These are phyloP conservation scores for Phytophthora capsici DNA, from an alignment of 352 stramenopile species.

Conservation along the genomic window DNA sequence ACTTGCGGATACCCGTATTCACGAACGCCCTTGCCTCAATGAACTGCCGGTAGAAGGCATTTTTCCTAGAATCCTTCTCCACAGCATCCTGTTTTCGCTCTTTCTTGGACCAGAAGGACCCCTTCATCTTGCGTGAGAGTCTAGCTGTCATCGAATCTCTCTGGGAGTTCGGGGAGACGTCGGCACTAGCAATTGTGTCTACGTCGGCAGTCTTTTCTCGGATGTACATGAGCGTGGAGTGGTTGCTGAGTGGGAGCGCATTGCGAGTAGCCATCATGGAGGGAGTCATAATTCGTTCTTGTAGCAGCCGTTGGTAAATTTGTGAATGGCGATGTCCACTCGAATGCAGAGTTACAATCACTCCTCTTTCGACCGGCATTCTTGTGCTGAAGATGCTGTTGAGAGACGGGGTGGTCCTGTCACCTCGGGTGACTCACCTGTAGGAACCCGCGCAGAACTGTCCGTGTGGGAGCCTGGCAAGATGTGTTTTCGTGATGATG, in stretches of 20 bases:
- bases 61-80: background rate
- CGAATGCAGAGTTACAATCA: background rate
- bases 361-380: constrained; percentile 15
- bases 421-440: no score
- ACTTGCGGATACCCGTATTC: background rate
- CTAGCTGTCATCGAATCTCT: background rate
- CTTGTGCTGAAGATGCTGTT: background rate
- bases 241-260: constrained; percentile 22
- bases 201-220: constrained; percentile 10
- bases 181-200: background rate
- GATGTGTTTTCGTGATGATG: background rate
- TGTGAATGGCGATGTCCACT: constrained; percentile 5
- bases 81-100: background rate
- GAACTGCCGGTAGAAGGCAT: background rate
- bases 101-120: background rate
- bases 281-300: constrained; percentile 6
- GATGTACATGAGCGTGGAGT: constrained; percentile 21
- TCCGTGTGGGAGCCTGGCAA: background rate
- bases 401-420: background rate
- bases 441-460: constrained; percentile 4
- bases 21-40: background rate
- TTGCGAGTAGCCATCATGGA: constrained; percentile 27
- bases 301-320: constrained; percentile 8
- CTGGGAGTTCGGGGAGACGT: background rate
- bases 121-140: background rate